Base-by-base conservation (phyloP, 495 filamentous ascomycete species). In the Penicillium cinerascens region DNA sequence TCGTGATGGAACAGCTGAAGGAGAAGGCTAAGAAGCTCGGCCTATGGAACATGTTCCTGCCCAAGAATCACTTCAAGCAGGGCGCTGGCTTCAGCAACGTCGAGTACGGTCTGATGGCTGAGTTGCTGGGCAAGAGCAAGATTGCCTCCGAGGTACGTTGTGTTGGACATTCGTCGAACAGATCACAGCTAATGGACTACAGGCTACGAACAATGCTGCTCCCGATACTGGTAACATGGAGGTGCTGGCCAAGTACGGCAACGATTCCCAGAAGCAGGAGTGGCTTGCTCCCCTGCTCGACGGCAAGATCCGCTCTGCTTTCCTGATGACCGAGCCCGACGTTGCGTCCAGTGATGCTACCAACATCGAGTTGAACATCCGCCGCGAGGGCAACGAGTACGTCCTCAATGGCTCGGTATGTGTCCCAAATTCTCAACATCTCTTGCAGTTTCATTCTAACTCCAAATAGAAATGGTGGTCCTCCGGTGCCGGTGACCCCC, bases 151-250 rank as follows among this genome's bases (percentile, higher is more conserved):
- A 96, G 76, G 79, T 82, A 18, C 6, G 64, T 55, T 33, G 20
- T 25, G 16, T 18, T 16, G 16, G 6, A 18, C 18, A 39, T 18
- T 7, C 36, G 9, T 33, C 29, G 3, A 13, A 3, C 11, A 13
- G 29, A 33, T 10, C 11, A 33, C 11, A 13, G 29, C 29, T 33
- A 1, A 22, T 9, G 38, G 17, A 41, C 9, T 26, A 7, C 52
- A 82, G 80, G 91, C 92, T 9, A 89, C 87, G 56, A 96, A 96
- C 67, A 95, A 90, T 64, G 80, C 91, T 23, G 91, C 91, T 11
- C 91, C 91, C 6, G 91, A 96, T 67, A 96, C 91, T 0, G 91
- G 91, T 7, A 96, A 96, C 67, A 96, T 96, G 91, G 91, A 96
- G 64, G 90, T 96, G 27, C 67, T 96, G 47, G 91, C 92, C 61